Conservation (phyloP, 257 asterid species). For the Linderniella brevidens region DNA sequence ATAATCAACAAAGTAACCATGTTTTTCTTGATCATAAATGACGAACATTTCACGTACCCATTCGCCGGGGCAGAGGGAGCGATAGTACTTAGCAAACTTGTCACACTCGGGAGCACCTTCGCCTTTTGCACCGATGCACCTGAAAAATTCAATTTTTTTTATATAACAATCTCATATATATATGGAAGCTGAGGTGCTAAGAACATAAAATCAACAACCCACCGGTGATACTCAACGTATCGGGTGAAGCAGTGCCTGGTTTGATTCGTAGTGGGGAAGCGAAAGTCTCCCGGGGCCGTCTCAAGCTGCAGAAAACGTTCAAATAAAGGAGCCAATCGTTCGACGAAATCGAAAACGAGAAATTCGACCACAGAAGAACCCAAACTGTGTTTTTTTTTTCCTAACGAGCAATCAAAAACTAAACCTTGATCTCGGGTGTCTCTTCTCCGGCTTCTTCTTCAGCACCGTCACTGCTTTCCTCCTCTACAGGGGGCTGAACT, state of each 20-base stretch:
- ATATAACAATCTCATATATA: background rate
- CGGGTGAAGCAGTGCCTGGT: conserved; percentile 94
- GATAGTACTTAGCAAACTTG: conserved; percentile 86
- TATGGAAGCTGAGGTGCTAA: too few species aligned
- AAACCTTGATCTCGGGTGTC: conserved; percentile 60
- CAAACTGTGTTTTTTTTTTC: too few species aligned
- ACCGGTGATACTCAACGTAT: conserved; percentile 86
- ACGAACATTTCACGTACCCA: conserved; percentile 43
- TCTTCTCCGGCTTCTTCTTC: conserved; percentile 45
- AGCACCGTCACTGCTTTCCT: conserved; percentile 28
- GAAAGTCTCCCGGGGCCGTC: conserved; percentile 97
- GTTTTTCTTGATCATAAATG: background rate
- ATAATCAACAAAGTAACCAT: too few species aligned
- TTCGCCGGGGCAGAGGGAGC: conserved; percentile 94
- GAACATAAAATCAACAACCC: conserved; percentile 11
- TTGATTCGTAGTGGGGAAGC: conserved; percentile 97
- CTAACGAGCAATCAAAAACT: too few species aligned
- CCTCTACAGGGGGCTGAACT: conserved; percentile 12
- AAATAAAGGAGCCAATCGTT: background rate
- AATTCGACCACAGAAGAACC: too few species aligned
- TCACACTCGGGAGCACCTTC: conserved; percentile 84
- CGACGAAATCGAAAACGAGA: background rate
- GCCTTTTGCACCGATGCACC: conserved; percentile 85
- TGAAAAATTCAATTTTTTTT: conserved; percentile 13
- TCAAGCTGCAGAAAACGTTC: conserved; percentile 42